These are phyloP conservation scores for Rhizophora mangle DNA, from an alignment of 345 rosid genomes.

Conservation along the genomic window DNA sequence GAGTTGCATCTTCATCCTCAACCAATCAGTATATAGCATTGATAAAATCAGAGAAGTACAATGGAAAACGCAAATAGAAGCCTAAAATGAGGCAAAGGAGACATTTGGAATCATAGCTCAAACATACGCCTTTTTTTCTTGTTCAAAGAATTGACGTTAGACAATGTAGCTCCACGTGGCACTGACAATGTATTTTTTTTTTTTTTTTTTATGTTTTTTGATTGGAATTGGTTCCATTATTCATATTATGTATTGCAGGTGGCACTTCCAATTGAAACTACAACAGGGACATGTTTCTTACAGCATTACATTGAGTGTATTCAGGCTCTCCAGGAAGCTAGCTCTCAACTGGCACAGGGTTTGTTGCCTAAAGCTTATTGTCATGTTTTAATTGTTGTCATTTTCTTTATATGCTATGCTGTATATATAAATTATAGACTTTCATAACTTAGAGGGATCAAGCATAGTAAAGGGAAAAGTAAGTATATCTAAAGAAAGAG, in stretches of 20 bases:
- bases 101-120: too few relatives aligned
- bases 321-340: slow-evolving; percentile 87
- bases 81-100: too few relatives aligned
- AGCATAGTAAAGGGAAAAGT: background rate
- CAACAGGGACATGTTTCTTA: slow-evolving; percentile 80
- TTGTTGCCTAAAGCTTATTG: slow-evolving; percentile 16
- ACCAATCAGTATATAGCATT: too few relatives aligned
- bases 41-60: too few relatives aligned
- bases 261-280: slow-evolving; percentile 91
- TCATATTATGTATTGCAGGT: slow-evolving; percentile 44
- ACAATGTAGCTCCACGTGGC: background rate
- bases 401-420: background rate
- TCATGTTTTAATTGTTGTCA: background rate
- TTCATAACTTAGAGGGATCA: background rate
- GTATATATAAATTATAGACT: background rate
- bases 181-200: background rate
- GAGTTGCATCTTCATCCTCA: too few relatives aligned
- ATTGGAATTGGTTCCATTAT: background rate
- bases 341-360: slow-evolving; percentile 61
- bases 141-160: too few relatives aligned
- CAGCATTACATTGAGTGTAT: slow-evolving; percentile 76
- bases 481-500: background rate
- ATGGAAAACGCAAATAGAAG: too few relatives aligned
- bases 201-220: background rate
- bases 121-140: too few relatives aligned